These are phyloP conservation scores for Nicotiana sylvestris DNA, from an alignment of 257 asterid species.

Conservation along the genomic window DNA sequence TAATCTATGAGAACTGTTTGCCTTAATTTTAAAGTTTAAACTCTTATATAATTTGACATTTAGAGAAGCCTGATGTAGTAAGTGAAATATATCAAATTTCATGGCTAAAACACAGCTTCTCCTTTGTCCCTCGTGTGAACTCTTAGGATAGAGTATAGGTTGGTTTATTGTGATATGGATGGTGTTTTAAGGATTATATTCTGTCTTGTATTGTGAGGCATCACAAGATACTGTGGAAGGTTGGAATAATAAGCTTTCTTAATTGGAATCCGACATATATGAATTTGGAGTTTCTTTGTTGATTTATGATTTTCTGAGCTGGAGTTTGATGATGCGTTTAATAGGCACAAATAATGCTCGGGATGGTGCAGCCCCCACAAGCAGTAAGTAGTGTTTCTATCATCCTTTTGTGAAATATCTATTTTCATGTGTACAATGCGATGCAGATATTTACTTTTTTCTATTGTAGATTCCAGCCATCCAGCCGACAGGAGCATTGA, in stretches of 20 bases:
- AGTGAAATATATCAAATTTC: background rate
- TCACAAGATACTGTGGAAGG: background rate
- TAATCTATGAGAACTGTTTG: background rate
- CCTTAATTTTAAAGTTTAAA: background rate
- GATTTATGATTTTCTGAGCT: conserved; percentile 20
- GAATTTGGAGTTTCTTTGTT: conserved; percentile 10
- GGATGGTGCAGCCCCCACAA: conserved; percentile 88
- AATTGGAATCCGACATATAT: background rate
- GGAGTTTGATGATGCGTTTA: conserved; percentile 12
- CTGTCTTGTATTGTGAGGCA: background rate
- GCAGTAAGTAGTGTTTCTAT: conserved; percentile 41
- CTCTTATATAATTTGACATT: background rate
- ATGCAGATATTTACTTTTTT: conserved; percentile 16
- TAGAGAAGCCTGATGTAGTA: background rate
- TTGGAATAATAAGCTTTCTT: background rate
- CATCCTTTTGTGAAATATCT: conserved; percentile 7
- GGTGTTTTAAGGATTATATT: background rate
- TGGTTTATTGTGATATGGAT: background rate
- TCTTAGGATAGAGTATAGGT: background rate
- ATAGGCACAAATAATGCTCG: conserved; percentile 96
- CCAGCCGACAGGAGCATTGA: conserved; percentile 47
- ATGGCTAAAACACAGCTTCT: background rate
- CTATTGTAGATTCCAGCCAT: conserved; percentile 40
- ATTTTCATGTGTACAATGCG: conserved; percentile 15
- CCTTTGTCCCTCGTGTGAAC: background rate